Conservation (phyloP, 768 basidiomycete genomes). For the Podaxis mareebaensis region DNA sequence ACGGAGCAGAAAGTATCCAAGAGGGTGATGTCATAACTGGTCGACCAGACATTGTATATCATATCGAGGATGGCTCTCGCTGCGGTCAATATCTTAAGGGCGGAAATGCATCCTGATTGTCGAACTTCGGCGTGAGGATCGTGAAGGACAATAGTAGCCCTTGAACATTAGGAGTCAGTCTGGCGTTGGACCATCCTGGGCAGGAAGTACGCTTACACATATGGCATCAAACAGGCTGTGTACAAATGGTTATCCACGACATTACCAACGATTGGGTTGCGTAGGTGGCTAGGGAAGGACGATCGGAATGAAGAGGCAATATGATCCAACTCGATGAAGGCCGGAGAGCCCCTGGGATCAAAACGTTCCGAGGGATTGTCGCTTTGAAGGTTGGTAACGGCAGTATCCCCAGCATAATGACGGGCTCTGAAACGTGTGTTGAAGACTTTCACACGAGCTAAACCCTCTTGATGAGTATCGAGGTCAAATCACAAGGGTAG, state of each 20-base stretch:
- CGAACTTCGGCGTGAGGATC: conserved; percentile 73
- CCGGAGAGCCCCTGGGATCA: conserved; percentile 60
- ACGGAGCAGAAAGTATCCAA: conserved; percentile 73
- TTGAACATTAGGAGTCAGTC: conserved; percentile 27
- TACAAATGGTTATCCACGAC: conserved; percentile 64
- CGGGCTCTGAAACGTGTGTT: conserved; percentile 65
- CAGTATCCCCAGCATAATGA: conserved; percentile 58
- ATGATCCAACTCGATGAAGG: conserved; percentile 64
- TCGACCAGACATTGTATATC: conserved; percentile 65
- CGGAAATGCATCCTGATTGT: conserved; percentile 61
- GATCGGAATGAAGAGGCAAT: conserved; percentile 55
- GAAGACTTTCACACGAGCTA: conserved; percentile 59
- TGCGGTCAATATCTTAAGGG: conserved; percentile 66
- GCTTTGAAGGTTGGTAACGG: conserved; percentile 41
- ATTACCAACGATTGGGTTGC: conserved; percentile 55
- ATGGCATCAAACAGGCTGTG: conserved; percentile 42
- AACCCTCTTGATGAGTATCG: background rate
- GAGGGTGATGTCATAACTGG: conserved; percentile 71
- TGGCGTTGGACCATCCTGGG: background rate
- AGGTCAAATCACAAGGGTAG: background rate
- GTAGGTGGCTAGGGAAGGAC: conserved; percentile 58
- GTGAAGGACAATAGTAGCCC: conserved; percentile 69
- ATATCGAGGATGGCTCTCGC: conserved; percentile 68
- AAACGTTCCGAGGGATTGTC: conserved; percentile 45
- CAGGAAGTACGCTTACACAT: conserved; percentile 32